Base-by-base conservation (phyloP, 768 basidiomycete species). In the Naganishia kalamii region DNA sequence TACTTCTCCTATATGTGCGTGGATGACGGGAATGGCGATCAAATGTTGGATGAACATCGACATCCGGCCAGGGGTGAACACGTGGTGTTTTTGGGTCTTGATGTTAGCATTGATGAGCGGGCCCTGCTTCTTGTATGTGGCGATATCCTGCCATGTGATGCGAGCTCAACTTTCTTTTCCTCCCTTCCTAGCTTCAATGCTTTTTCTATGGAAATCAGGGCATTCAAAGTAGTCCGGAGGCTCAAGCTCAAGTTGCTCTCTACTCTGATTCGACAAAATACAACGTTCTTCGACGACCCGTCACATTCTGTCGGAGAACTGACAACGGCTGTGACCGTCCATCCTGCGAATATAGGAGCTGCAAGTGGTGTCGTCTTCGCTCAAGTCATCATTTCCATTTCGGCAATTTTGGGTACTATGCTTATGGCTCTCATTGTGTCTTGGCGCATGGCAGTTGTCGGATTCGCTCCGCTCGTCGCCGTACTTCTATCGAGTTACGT, bases 21-120 rank as follows among this genome's bases (percentile, higher is more conserved):
- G 65, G 62, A 46, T 77, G 32, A 63, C 67, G 15, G 76, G 76
- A 12, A 49, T 68, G 23, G 74, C 67, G 10, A 62, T 76, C 17
- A 60, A 66, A 27, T 60, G 68, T 4, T 46, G 74, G 35, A 66
- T 44, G 15, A 59, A 71, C 44, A 15, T 67, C 21, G 21, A 59
- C 10, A 15, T 41, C 25, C 37, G 25, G 4, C 29, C 37, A 3
- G 57, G 50, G 17, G 63, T 66, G 5, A 60, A 72, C 17, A 60
- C 66, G 19, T 75, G 71, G 69, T 69, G 71, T 1, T 52, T 74
- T 13, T 73, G 69, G 69, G 74, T 75, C 71, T 68, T 75, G 30
- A 60, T 73, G 23, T 62, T 74, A 23, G 69, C 74, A 17, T 37
- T 75, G 29, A 68, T 30, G 0, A 64, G 64, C 25, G 27, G 69